Evolutionary conservation across 129 eudicot genomes (phyloP), one percentile per base, ranked within the genome.

Genomic region (Kitagawia praeruptora): DNA sequence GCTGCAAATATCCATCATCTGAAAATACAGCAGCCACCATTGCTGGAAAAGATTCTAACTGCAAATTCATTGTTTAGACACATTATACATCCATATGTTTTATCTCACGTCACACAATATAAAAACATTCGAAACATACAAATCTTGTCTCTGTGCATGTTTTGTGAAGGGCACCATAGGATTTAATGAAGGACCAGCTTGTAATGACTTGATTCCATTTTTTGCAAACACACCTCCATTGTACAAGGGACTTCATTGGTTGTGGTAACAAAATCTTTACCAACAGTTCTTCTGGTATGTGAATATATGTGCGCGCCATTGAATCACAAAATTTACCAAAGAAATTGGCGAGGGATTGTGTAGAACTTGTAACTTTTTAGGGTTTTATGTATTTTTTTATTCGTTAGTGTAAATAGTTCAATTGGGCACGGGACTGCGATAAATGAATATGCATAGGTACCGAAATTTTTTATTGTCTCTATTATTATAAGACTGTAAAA

Each of bases 11-110:
- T 76, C 31, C 46, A 76, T 76, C 79, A 31, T 76, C 67, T 76
- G 79, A 76, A 58, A 39, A 76, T 12, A 76, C 67, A 49, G 47
- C 66, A 19, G 79, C 56, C 8, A 74, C 77, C 77, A 73, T 73
- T 23, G 77, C 77, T 15, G 77, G 77, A 73, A 73, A 37, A 44
- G 77, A 19, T 44, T 73, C 56, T 73, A 73, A n/a, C 77, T 73
- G 77, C 77, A 73, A 73, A 12, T 28, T 63, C 4, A 25, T 41
- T 8, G 27, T 73, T 11, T 44, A 73, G n/a, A 9, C 4, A 44
- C 63, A 21, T 19, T 51, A 73, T 23, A 21, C 34, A 71, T 39
- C 23, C 34, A 11, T 41, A 7, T 3, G 49, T 40, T 71, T 40
- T 39, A 41, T 6, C 75, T 40, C 46, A 8, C 75, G 40, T 71